Evolutionary conservation across 495 filamentous ascomycete genomes (phyloP), one percentile per base, ranked within the genome.

Genomic region (Xylaria scruposa): DNA sequence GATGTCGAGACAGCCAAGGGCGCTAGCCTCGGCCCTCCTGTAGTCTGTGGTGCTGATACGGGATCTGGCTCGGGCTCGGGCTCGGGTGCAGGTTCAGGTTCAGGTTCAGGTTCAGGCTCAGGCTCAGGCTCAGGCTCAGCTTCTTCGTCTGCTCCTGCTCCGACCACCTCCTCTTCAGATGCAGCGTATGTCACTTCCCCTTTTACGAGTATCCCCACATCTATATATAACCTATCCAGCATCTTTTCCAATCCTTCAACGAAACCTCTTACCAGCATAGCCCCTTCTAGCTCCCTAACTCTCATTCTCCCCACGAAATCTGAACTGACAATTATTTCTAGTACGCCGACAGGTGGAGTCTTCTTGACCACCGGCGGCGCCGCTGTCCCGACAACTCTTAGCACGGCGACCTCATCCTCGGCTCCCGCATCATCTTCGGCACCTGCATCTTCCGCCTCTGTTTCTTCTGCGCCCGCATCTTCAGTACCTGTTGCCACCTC

Each of bases 1-100:
- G 86, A 91, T 67, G 85, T 94, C 46, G 80, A 82, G 70, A 33
- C n/a, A 21, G 70, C 76, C 66, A 75, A 68, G n/a, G 79, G 75
- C 8, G 74, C 72, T 61, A 79, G 70, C 42, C 61, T 78, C 40
- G 78, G 78, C 24, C 64, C 76, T 58, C 74, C 76, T 17, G 75
- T 81, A 62, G 54, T 79, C 51, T 78, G 76, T 24, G 73, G 70
- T 12, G 74, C 77, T 40, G 75, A 44, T 10, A 53, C 68, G 12
- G 49, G 60, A 9, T 62, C 67, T 36, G 64, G 53, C 19, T 70
- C 67, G 10, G 72, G 72, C 46, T 73, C 68, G 24, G 65, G 46
- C 9, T 68, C 73, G 33, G 33, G 33, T 7, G n/a, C n/a, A n/a
- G 62, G 46, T 21, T 61, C 79, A 0, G 62, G 70, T 19, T 67